phyloP scores from a whole-genome alignment of 108 stramenopile species.

The Aurantiochytrium sp. region DNA sequence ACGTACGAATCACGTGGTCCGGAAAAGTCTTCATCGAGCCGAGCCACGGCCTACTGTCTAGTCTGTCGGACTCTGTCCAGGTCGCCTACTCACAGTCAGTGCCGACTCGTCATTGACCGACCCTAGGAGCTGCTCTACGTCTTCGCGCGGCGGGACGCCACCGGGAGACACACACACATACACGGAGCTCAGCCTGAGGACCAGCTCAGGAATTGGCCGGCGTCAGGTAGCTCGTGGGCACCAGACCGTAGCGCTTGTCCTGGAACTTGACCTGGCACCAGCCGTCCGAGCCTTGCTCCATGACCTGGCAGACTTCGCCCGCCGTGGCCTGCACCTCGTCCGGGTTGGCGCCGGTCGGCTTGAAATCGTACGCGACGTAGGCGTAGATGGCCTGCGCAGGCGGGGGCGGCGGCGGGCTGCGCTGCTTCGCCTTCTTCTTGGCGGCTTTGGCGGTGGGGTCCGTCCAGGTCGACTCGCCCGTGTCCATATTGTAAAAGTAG shows the following conservation, averaged over 20 bases:
- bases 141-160: too few relatives aligned
- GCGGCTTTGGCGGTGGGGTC: neutral
- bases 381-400: neutral
- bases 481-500: slow-evolving; percentile 14
- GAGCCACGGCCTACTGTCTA: too few relatives aligned
- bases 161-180: too few relatives aligned
- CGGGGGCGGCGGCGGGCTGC: neutral
- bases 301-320: neutral
- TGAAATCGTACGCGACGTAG: neutral
- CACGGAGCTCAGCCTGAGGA: too few relatives aligned
- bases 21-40: too few relatives aligned
- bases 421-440: neutral
- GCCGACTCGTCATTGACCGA: too few relatives aligned
- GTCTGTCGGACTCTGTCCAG: too few relatives aligned
- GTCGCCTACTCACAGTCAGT: too few relatives aligned
- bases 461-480: neutral
- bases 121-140: too few relatives aligned
- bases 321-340: neutral
- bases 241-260: neutral
- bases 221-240: neutral
- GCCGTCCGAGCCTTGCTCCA: neutral
- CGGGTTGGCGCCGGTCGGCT: neutral
- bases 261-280: neutral
- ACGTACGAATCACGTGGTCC: neutral
- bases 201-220: neutral